Base-by-base conservation (phyloP, 2,329 filamentous ascomycete genomes). In the Aureobasidium sp. region DNA sequence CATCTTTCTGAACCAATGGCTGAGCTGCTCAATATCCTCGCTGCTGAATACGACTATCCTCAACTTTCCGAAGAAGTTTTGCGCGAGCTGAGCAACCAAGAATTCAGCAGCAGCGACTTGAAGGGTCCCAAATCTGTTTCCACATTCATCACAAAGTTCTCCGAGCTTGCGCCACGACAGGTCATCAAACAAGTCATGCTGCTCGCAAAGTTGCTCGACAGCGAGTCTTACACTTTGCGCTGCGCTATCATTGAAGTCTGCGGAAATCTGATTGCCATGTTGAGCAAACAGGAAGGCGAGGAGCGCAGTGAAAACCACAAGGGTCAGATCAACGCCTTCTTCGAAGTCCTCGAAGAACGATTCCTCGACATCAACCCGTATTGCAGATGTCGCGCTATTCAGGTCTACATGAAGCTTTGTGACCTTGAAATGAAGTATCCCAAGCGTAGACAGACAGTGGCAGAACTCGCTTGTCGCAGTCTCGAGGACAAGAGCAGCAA, bases 1-100 rank as follows among this genome's bases (percentile, higher is more conserved):
- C 94, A 99, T 75, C 79, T 99, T n/a, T 93, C 94, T 0, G 94
- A 99, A 71, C 94, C 94, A 1, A 99, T 99, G 94, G 94, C 94
- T 36, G 95, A 99, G 73, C 96, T 99, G 69, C 79, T 99, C 5
- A 91, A 97, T 69, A 99, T 97, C 70, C 80, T 99, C 29, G 88
- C 92, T 0, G 92, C 97, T 73, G 93, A 97, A 78, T 99, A 97
- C 77, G 94, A 99, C 76, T 96, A 97, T 72, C 90, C 92, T 17
- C 94, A 99, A 71, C 82, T 99, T 9, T 88, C 91, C 5, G 94
- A 97, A 72, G 94, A 99, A 72, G 90, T 97, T 34, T 76, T 99
- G 63, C 87, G 91, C 69, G 94, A 99, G 72, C 84, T 99, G 67
- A 96, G 92, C 73, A 96, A 92, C 76, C 99, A 96, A 73, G 93